Conservation (phyloP, 2,329 filamentous ascomycete species). For the Cladophialophora bantiana region DNA sequence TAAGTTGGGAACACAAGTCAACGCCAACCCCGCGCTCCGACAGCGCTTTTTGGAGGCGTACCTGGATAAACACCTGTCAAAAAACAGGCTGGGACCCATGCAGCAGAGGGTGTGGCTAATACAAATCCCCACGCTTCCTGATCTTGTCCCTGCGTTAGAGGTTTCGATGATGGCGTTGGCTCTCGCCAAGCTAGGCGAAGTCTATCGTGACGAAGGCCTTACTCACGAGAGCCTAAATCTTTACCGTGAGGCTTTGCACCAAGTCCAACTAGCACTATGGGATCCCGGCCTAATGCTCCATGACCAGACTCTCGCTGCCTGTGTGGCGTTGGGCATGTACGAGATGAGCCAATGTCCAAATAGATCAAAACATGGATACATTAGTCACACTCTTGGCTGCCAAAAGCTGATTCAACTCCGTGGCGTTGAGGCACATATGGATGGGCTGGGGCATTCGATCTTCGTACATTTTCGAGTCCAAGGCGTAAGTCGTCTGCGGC, state of each 20-base stretch:
- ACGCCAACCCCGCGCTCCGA: conserved; percentile 35
- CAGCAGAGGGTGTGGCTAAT: conserved; percentile 42
- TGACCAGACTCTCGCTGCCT: conserved; percentile 48
- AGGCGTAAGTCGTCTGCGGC: conserved; percentile 34
- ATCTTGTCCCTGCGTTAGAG: conserved; percentile 43
- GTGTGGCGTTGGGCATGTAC: conserved; percentile 47
- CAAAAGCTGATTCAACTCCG: conserved; percentile 45
- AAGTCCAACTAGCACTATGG: conserved; percentile 48
- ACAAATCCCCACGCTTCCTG: conserved; percentile 41
- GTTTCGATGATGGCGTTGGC: conserved; percentile 43
- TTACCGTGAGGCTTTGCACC: conserved; percentile 46
- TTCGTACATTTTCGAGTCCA: conserved; percentile 45
- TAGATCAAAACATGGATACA: conserved; percentile 42
- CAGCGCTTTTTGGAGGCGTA: conserved; percentile 44
- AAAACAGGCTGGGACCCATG: conserved; percentile 17
- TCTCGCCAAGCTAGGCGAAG: conserved; percentile 42
- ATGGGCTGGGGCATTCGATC: conserved; percentile 45
- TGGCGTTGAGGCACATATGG: conserved; percentile 45
- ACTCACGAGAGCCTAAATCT: conserved; percentile 43
- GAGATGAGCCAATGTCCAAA: conserved; percentile 48
- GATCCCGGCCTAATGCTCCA: conserved; percentile 43
- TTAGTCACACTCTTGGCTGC: conserved; percentile 46
- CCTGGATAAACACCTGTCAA: conserved; percentile 39
- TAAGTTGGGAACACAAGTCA: conserved; percentile 14
- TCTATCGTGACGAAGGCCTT: conserved; percentile 35